Evolutionary conservation across 306 rosid species (phyloP), one percentile per base, ranked within the genome.

Genomic region (Lotus japonicus): DNA sequence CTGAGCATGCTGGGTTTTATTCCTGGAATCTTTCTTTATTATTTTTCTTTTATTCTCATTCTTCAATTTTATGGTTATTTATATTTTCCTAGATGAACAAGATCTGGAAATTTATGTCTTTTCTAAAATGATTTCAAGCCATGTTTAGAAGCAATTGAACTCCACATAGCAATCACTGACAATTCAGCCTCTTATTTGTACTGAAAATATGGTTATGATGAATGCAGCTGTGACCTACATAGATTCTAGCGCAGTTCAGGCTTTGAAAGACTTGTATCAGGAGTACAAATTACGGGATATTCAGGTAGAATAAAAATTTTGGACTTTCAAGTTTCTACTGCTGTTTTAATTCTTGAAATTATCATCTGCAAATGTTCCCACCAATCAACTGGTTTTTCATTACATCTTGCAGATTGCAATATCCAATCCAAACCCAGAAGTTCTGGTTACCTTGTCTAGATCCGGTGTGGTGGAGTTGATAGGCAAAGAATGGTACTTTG

Each of bases 401-500:
- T 31, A 0, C 36, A 26, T 26, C 72, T 54, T 75, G 77, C 84
- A 90, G 99, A 90, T 94, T 66, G 95, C 96, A 36, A 88, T 94
- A 76, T 94, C 96, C 70, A 94, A 94, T 83, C 97, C 85, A 3
- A 88, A 86, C 77, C 74, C 88, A 49, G 97, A 94, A 28, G 95
- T 91, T 80, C 79, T 88, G 80, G 79, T 84, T 43, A 86, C 96
- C 55, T 74, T 94, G 63, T 90, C 96, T 62, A 88, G 43, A 71
- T 71, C 99, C 11, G 90, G 94, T 26, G 71, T 84, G 3, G 88
- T 94, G 21, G 97, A 90, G 65, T 81, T 94, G 84, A 84, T 94
- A 41, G 99, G 99, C 70, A 90, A 94, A 86, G 87, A 94, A 59
- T 88, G 97, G 96, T 90, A 82, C 84, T 94, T 88, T 58, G 99